Base-by-base conservation (phyloP, 2,329 filamentous ascomycete species). In the Conoideocrella luteorostrata region DNA sequence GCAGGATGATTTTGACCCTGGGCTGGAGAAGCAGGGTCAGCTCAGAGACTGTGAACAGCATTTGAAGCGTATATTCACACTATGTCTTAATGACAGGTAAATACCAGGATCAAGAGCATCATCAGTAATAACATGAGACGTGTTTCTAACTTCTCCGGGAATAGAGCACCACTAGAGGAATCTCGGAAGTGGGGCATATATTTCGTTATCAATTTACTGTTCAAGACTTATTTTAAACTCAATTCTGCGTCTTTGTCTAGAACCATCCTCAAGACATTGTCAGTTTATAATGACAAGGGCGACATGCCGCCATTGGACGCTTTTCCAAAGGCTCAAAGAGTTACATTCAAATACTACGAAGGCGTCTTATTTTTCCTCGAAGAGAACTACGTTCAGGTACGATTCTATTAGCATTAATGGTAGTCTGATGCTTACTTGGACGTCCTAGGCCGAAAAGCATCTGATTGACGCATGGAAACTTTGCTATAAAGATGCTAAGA, bases 161-260 rank as follows among this genome's bases (percentile, higher is more conserved):
- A 45, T 56, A 91, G 88, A 64, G 86, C 86, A 48, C 82, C 86
- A 12, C 71, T 96, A 35, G 82, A 89, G 57, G 86, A 95, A 56
- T 96, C 91, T 7, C 82, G 93, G 43, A 98, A 97, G 77, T 98
- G 93, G 93, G 94, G 88, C 6, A 86, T 95, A 38, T 98, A 98
- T 69, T 90, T 89, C 63, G 84, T 91, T 52, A 88, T 90, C 58
- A 97, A 95, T 60, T 76, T 98, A 7, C 74, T 96, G 12, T 98
- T 98, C 78, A 97, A 97, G 67, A 97, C 90, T 2, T 96, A 97
- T 64, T 98, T 98, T 72, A 94, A 88, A 70, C 73, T 97, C 50
- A 95, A 95, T 66, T 87, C 86, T 26, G 84, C 94, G 45, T 82
- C 81, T n/a, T 72, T 97, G 17, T 95, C 84, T 15, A 89, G 93